Evolutionary conservation across 441 rosid genomes (phyloP).

Genomic region (Jatropha podagrica): DNA sequence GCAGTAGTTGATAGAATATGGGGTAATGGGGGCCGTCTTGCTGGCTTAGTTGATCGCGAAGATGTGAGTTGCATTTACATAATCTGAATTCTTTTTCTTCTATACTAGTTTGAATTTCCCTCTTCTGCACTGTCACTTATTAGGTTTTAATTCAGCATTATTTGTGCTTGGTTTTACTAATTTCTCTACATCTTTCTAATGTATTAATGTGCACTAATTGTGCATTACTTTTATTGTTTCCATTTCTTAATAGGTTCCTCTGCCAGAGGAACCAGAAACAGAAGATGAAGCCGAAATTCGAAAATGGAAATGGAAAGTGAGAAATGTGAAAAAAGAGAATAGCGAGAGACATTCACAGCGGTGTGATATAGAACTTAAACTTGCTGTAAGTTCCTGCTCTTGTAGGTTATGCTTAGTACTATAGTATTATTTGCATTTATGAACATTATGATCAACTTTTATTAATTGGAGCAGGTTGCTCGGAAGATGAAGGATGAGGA

Average conservation of each 20-base stretch:
- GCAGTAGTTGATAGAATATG: conserved; percentile 87
- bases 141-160: not conserved
- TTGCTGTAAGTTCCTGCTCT: conserved; percentile 58
- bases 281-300: conserved; percentile 62
- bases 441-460: conserved; percentile 27
- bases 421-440: conserved; percentile 25
- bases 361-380: conserved; percentile 92
- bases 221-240: conserved; percentile 11
- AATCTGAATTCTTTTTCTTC: conserved; percentile 13
- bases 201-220: not conserved
- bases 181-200: conserved; percentile 11
- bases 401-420: conserved; percentile 18
- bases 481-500: conserved; percentile 92
- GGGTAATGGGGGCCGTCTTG: conserved; percentile 84
- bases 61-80: conserved; percentile 56
- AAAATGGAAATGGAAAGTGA: conserved; percentile 87
- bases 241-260: conserved; percentile 49
- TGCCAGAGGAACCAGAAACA: conserved; percentile 73
- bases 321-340: conserved; percentile 63
- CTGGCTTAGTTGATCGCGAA: conserved; percentile 85
- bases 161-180: not conserved
- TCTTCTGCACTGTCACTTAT: not conserved
- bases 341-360: conserved; percentile 93
- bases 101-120: not conserved
- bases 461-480: conserved; percentile 72